Conservation (phyloP, 345 rosid species). For the Acer saccharum region DNA sequence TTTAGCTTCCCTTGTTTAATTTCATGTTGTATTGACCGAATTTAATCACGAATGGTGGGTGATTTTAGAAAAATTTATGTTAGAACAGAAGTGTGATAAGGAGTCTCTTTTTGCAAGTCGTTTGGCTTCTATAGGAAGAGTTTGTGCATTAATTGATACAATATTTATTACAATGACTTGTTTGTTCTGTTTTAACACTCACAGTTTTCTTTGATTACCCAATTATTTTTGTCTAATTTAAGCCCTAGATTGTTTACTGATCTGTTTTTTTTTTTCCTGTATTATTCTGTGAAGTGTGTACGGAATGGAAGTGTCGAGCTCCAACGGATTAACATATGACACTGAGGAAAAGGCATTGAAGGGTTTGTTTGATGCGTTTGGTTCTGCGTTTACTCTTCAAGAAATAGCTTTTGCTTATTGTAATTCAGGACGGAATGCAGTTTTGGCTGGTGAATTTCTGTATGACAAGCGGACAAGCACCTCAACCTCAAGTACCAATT, state of each 20-base stretch:
- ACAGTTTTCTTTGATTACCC: background rate
- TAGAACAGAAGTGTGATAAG: background rate
- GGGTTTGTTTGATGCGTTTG: slow-evolving; percentile 47
- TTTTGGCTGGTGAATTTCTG: slow-evolving; percentile 43
- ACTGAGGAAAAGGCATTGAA: slow-evolving; percentile 42
- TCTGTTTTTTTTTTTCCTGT: background rate
- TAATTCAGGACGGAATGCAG: slow-evolving; percentile 36
- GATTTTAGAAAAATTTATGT: background rate
- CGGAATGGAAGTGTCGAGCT: slow-evolving; percentile 44
- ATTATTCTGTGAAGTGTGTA: slow-evolving; percentile 3
- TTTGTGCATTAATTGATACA: background rate
- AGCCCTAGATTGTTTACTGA: background rate
- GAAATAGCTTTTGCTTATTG: slow-evolving; percentile 51
- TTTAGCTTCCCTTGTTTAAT: background rate
- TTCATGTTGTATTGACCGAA: background rate
- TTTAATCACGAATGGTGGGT: background rate
- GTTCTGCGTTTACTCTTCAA: slow-evolving; percentile 39
- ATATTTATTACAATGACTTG: background rate
- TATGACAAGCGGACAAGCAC: slow-evolving; percentile 27
- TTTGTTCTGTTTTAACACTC: background rate
- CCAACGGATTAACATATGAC: slow-evolving; percentile 24
- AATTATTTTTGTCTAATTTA: slow-evolving; percentile 3
- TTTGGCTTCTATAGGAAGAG: background rate
- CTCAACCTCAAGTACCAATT: slow-evolving; percentile 20
- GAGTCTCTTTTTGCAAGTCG: background rate